Evolutionary conservation across 2,329 filamentous ascomycete species (phyloP).

Genomic region (Penicillium sp.): DNA sequence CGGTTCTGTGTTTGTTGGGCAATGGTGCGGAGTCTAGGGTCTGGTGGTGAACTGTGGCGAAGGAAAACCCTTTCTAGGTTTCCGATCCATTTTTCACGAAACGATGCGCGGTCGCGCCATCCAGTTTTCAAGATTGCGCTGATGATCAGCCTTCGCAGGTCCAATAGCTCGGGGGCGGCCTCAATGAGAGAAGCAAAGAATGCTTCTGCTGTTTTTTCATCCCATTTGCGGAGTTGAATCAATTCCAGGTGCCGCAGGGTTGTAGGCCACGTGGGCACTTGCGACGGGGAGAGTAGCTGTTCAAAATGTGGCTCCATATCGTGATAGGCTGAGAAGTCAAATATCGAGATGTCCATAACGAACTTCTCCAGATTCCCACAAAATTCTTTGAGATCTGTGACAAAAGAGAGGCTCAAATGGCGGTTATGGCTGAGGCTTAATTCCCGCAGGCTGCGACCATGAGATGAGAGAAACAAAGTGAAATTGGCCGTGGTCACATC

Average conservation of each 20-base stretch:
- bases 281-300: constrained; percentile 59
- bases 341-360: constrained; percentile 79
- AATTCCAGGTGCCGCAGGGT: constrained; percentile 74
- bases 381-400: constrained; percentile 65
- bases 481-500: constrained; percentile 72
- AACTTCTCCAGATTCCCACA: constrained; percentile 75
- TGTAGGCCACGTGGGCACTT: constrained; percentile 79
- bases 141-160: constrained; percentile 72
- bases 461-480: constrained; percentile 65
- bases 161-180: constrained; percentile 66
- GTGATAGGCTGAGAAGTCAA: constrained; percentile 68
- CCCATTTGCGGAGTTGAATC: constrained; percentile 77
- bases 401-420: constrained; percentile 75
- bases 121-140: constrained; percentile 77
- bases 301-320: constrained; percentile 79
- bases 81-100: constrained; percentile 78
- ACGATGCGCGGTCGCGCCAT: constrained; percentile 81
- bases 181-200: constrained; percentile 81
- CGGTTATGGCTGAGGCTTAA: constrained; percentile 80
- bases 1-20: constrained; percentile 20
- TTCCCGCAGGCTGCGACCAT: constrained; percentile 69
- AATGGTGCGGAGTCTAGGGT: constrained; percentile 35
- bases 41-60: constrained; percentile 37
- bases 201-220: constrained; percentile 69
- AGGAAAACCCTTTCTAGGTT: constrained; percentile 63